phyloP scores from a whole-genome alignment of 2,329 filamentous ascomycete species.

The Cercospora canescens region DNA sequence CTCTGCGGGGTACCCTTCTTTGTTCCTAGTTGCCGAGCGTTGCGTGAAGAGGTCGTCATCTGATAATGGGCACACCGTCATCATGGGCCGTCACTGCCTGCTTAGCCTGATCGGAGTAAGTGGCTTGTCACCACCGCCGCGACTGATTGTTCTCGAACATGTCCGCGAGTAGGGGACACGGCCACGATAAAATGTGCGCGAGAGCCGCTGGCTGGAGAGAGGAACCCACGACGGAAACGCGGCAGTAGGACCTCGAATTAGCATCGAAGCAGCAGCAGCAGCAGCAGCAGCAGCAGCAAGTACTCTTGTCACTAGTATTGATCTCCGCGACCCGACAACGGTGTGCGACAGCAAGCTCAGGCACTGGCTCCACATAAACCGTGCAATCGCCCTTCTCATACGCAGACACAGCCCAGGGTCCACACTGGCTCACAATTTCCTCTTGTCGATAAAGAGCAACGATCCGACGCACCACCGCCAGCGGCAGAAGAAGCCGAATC shows the following conservation, averaged over 20 bases:
- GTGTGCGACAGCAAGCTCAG: neutral
- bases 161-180: neutral
- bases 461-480: neutral
- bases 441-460: neutral
- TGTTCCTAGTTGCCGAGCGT: neutral
- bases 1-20: constrained; percentile 1
- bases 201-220: neutral
- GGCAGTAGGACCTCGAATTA: neutral
- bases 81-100: constrained; percentile 1
- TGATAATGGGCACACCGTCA: neutral
- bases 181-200: neutral
- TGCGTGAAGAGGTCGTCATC: constrained; percentile 1
- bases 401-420: neutral
- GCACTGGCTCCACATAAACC: neutral
- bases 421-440: neutral
- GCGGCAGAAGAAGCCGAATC: neutral
- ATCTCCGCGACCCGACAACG: neutral
- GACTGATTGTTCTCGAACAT: neutral
- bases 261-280: too few relatives aligned
- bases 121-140: neutral
- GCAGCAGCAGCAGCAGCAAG: neutral
- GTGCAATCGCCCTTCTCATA: neutral
- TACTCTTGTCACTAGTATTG: neutral
- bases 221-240: neutral
- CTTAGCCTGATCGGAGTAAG: neutral